A percentile compares a stretch with the other conserved stretches of the same genome.
Conservation (phyloP, 768 basidiomycete species). For the Plicaturopsis crispa region DNA sequence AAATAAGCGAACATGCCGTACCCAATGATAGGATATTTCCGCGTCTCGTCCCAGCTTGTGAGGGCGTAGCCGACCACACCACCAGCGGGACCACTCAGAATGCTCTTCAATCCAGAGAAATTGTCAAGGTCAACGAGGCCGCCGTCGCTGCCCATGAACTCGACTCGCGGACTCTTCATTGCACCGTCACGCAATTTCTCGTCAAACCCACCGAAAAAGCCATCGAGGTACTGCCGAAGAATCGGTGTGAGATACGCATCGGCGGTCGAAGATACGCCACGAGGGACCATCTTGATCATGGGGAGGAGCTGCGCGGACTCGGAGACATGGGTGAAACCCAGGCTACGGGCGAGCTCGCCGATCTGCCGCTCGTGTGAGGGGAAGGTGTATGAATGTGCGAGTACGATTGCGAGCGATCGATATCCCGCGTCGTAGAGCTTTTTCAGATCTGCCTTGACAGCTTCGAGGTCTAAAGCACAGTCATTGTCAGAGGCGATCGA, state of each 20-base stretch:
- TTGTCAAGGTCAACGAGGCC: slow-evolving; percentile 72
- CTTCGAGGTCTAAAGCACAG: slow-evolving; percentile 35
- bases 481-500: slow-evolving; percentile 5
- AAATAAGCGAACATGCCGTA: slow-evolving; percentile 24
- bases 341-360: slow-evolving; percentile 60
- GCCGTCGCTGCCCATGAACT: slow-evolving; percentile 96
- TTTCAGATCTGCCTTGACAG: slow-evolving; percentile 55
- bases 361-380: slow-evolving; percentile 77
- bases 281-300: slow-evolving; percentile 94
- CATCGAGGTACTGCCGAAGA: slow-evolving; percentile 74
- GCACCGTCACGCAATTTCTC: slow-evolving; percentile 55
- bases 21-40: slow-evolving; percentile 78
- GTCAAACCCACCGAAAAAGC: slow-evolving; percentile 89
- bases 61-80: slow-evolving; percentile 94
- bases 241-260: slow-evolving; percentile 96
- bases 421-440: slow-evolving; percentile 75
- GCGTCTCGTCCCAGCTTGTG: slow-evolving; percentile 74
- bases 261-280: slow-evolving; percentile 86
- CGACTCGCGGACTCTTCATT: slow-evolving; percentile 62
- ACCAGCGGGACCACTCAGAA: slow-evolving; percentile 89
- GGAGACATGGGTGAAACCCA: slow-evolving; percentile 90
- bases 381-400: slow-evolving; percentile 90
- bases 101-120: slow-evolving; percentile 91
- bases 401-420: slow-evolving; percentile 80
- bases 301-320: slow-evolving; percentile 83